Percentiles rank a stretch among this genome's conserved stretches.
These are phyloP conservation scores for Candida wancherniae DNA, from an alignment of 805 yeast genomes.

Conservation along the genomic window DNA sequence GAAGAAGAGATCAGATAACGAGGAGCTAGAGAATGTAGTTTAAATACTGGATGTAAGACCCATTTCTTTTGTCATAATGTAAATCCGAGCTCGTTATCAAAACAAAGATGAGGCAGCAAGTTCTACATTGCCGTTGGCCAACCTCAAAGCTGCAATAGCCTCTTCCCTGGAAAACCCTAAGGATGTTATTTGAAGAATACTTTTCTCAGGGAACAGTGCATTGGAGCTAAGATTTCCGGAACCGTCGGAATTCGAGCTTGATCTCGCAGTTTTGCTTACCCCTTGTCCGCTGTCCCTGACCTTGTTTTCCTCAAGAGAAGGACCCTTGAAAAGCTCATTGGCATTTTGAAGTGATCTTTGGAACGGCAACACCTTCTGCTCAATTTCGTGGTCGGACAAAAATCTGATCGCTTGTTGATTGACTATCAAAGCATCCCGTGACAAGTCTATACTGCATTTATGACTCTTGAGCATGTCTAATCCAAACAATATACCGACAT, in stretches of 20 bases:
- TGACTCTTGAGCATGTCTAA: slow-evolving; percentile 87
- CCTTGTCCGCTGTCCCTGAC: too few species aligned
- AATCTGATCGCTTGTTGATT: slow-evolving; percentile 73
- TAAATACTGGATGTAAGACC: not conserved
- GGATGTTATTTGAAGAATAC: slow-evolving; percentile 40
- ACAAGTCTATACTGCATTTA: slow-evolving; percentile 75
- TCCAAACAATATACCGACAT: slow-evolving; percentile 76
- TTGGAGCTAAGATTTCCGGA: too few species aligned
- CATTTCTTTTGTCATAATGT: not conserved
- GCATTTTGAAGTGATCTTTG: too few species aligned
- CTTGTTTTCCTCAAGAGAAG: too few species aligned
- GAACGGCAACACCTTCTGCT: slow-evolving; percentile 17
- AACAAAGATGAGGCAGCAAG: slow-evolving; percentile 80
- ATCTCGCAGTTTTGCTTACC: too few species aligned
- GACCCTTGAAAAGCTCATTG: too few species aligned
- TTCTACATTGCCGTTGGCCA: slow-evolving; percentile 75
- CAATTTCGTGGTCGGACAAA: slow-evolving; percentile 69
- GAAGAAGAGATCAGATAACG: slow-evolving; percentile 66
- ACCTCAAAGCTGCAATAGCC: slow-evolving; percentile 59
- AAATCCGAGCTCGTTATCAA: slow-evolving; percentile 10
- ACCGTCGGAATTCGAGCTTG: too few species aligned
- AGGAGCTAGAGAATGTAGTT: slow-evolving; percentile 9
- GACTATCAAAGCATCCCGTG: slow-evolving; percentile 56
- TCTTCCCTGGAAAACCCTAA: slow-evolving; percentile 69
- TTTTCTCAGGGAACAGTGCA: slow-evolving; percentile 20